Conservation (phyloP, 208 protist species). For the Leishmania tropica region DNA sequence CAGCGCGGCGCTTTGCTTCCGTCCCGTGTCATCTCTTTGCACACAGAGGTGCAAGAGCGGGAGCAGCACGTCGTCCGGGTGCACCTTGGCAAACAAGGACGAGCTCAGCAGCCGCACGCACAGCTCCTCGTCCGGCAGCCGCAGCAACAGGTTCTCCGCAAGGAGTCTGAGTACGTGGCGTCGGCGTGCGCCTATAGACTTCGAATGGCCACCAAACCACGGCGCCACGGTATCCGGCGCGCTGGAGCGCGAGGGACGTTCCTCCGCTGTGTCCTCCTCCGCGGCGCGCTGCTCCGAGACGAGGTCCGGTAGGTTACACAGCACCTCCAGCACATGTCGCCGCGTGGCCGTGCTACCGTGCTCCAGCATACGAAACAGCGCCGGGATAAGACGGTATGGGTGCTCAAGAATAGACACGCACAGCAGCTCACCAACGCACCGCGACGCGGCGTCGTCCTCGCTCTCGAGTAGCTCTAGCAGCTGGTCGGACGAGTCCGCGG, state of each 20-base stretch:
- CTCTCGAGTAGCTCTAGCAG: slow-evolving; percentile 74
- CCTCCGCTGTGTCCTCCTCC: not conserved
- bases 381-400: slow-evolving; percentile 68
- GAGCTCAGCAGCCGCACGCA: slow-evolving; percentile 66
- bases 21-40: slow-evolving; percentile 50
- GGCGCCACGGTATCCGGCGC: not conserved
- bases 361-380: slow-evolving; percentile 76
- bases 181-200: slow-evolving; percentile 18
- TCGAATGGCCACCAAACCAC: not conserved
- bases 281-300: not conserved
- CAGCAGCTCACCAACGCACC: slow-evolving; percentile 67
- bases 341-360: slow-evolving; percentile 52
- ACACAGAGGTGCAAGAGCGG: slow-evolving; percentile 64
- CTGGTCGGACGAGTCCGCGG: slow-evolving; percentile 66
- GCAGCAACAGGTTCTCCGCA: slow-evolving; percentile 73
- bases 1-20: slow-evolving; percentile 53
- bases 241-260: not conserved
- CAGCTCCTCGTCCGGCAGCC: slow-evolving; percentile 80
- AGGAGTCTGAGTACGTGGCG: slow-evolving; percentile 70
- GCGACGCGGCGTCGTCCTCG: slow-evolving; percentile 69
- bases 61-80: slow-evolving; percentile 67
- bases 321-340: slow-evolving; percentile 75
- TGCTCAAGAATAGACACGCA: slow-evolving; percentile 55
- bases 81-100: slow-evolving; percentile 77
- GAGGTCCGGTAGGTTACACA: slow-evolving; percentile 58